Evolutionary conservation across 176 grass and related monocot genomes (phyloP).

Genomic region (Oryza glaberrima): DNA sequence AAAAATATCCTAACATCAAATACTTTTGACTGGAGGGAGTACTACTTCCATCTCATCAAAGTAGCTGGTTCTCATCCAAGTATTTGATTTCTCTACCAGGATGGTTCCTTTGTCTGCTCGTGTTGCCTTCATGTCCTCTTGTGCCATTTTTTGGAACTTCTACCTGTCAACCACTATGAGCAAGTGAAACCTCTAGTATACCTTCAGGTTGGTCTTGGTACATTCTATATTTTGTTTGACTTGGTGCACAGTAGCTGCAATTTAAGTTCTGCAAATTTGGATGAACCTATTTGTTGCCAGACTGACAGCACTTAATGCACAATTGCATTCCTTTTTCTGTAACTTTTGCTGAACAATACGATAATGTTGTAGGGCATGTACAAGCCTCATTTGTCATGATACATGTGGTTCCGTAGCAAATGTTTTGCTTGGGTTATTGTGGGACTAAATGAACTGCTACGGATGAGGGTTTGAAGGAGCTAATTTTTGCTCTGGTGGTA

Average conservation of each 20-base stretch:
- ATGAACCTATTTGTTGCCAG: slow-evolving; percentile 10
- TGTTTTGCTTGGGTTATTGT: neutral
- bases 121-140: slow-evolving; percentile 95
- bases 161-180: slow-evolving; percentile 90
- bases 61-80: slow-evolving; percentile 17
- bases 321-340: slow-evolving; percentile 14
- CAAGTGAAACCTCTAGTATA: slow-evolving; percentile 53
- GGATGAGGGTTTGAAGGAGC: slow-evolving; percentile 13
- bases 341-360: slow-evolving; percentile 19
- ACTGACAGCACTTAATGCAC: neutral
- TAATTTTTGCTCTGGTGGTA: neutral
- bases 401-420: slow-evolving; percentile 14
- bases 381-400: slow-evolving; percentile 4
- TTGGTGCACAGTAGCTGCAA: slow-evolving; percentile 1
- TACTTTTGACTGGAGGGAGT: too few relatives aligned
- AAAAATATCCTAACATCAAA: too few relatives aligned
- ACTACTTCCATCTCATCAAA: slow-evolving; percentile 5
- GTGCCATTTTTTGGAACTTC: slow-evolving; percentile 97
- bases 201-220: slow-evolving; percentile 44
- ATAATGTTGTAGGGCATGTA: neutral
- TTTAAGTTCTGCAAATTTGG: slow-evolving; percentile 2
- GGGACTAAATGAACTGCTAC: slow-evolving; percentile 3
- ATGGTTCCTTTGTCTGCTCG: slow-evolving; percentile 79
- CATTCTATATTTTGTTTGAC: slow-evolving; percentile 2
- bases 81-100: slow-evolving; percentile 48